Conservation (phyloP, 1,284 basidiomycete species). For the Sphagnurus paluster region DNA sequence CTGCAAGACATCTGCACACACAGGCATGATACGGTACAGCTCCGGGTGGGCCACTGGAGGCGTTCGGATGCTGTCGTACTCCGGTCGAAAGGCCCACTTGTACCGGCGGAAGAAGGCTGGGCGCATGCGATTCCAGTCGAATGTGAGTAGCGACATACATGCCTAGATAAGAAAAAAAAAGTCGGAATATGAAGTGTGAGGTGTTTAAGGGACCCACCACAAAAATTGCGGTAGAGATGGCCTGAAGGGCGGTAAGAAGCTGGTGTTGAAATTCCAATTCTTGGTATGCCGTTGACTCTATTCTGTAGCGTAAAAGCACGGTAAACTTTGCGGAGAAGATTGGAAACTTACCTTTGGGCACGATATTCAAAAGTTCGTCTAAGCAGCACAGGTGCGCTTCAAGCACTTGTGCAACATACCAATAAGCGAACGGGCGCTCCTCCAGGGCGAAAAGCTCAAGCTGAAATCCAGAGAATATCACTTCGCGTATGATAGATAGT, state of each 20-base stretch:
- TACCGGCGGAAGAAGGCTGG: slow-evolving; percentile 62
- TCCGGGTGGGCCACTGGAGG: slow-evolving; percentile 43
- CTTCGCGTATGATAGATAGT: slow-evolving; percentile 60
- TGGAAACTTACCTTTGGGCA: slow-evolving; percentile 37
- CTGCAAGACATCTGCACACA: slow-evolving; percentile 35
- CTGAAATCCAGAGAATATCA: slow-evolving; percentile 76
- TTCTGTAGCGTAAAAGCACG: too few relatives aligned
- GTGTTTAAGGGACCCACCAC: slow-evolving; percentile 33
- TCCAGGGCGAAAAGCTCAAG: slow-evolving; percentile 69
- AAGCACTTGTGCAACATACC: slow-evolving; percentile 61
- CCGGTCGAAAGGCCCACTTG: slow-evolving; percentile 70
- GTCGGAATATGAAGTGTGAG: background rate
- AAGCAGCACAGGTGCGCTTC: slow-evolving; percentile 55
- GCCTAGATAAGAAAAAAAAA: slow-evolving; percentile 31
- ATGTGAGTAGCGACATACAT: slow-evolving; percentile 34
- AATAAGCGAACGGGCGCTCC: slow-evolving; percentile 74
- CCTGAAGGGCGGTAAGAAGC: slow-evolving; percentile 55
- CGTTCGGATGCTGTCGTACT: slow-evolving; percentile 47
- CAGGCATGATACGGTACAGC: slow-evolving; percentile 41
- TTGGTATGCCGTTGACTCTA: slow-evolving; percentile 42
- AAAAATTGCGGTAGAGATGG: slow-evolving; percentile 48
- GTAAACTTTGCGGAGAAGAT: slow-evolving; percentile 1
- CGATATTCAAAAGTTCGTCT: slow-evolving; percentile 43
- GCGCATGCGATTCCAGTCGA: slow-evolving; percentile 36
- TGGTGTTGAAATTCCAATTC: slow-evolving; percentile 52